A percentile compares a stretch with the other conserved stretches of the same genome.
Conservation (phyloP, 805 yeast genomes). For the Kazachstania kunashirensis region DNA sequence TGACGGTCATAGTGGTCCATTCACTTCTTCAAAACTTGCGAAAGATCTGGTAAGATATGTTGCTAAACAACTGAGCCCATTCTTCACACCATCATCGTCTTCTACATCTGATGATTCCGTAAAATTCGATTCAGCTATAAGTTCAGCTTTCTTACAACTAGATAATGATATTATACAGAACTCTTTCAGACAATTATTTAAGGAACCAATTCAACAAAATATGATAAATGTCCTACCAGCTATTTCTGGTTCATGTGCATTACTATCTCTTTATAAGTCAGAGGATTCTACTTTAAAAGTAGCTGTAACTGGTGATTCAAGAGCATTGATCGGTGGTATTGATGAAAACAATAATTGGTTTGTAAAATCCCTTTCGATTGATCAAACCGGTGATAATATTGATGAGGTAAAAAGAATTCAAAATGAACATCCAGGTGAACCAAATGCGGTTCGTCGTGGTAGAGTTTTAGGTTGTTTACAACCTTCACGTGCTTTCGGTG, state of each 20-base stretch:
- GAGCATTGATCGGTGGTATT: slow-evolving; percentile 77
- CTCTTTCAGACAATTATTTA: slow-evolving; percentile 59
- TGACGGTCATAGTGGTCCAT: slow-evolving; percentile 97
- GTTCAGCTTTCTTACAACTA: slow-evolving; percentile 66
- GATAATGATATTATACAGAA: slow-evolving; percentile 81
- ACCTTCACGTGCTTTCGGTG: slow-evolving; percentile 96
- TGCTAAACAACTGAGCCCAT: slow-evolving; percentile 62
- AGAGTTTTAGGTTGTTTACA: slow-evolving; percentile 88
- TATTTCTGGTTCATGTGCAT: slow-evolving; percentile 88
- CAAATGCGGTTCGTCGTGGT: slow-evolving; percentile 73
- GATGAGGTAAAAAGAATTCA: slow-evolving; percentile 76
- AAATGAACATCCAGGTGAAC: slow-evolving; percentile 86
- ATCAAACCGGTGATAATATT: slow-evolving; percentile 89
- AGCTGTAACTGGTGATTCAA: slow-evolving; percentile 93
- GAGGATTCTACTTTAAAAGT: slow-evolving; percentile 62
- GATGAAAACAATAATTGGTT: slow-evolving; percentile 69
- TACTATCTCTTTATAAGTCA: slow-evolving; percentile 79
- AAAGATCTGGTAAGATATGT: slow-evolving; percentile 70
- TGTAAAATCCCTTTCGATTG: slow-evolving; percentile 74
- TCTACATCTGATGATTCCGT: slow-evolving; percentile 37
- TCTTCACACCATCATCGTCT: slow-evolving; percentile 29
- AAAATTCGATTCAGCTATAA: slow-evolving; percentile 69
- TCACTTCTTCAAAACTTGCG: slow-evolving; percentile 76
- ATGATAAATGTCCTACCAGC: slow-evolving; percentile 78
- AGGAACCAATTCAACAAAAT: slow-evolving; percentile 50